These are phyloP conservation scores for Noccaea bulbosa DNA, from an alignment of 345 rosid genomes.

Conservation along the genomic window DNA sequence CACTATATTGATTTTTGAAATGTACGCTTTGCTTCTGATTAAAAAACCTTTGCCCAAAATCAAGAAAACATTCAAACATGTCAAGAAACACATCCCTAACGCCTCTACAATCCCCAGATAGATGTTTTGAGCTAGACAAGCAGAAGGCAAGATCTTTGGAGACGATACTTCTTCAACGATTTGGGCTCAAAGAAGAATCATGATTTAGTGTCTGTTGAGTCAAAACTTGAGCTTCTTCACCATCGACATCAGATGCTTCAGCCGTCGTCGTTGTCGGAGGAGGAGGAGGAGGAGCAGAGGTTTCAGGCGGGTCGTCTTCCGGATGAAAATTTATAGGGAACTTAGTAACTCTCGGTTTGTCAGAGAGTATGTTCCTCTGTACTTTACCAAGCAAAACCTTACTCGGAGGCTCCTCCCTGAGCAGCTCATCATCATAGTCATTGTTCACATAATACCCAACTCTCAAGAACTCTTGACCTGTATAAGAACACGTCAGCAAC, in stretches of 20 bases:
- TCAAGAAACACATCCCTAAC: conserved; percentile 15
- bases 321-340: conserved; percentile 95
- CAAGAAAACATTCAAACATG: neutral
- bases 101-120: conserved; percentile 7
- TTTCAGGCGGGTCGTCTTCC: conserved; percentile 49
- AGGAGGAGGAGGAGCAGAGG: conserved; percentile 61
- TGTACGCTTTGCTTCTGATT: conserved; percentile 9
- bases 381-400: conserved; percentile 76
- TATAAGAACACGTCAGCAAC: conserved; percentile 80
- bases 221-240: conserved; percentile 32
- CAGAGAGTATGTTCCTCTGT: conserved; percentile 81
- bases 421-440: conserved; percentile 85
- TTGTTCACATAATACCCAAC: conserved; percentile 95
- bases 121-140: conserved; percentile 6
- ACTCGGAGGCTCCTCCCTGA: conserved; percentile 87
- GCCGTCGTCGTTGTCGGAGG: too few relatives aligned
- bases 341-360: conserved; percentile 93
- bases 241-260: conserved; percentile 23
- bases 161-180: neutral
- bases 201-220: conserved; percentile 24
- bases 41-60: neutral
- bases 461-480: conserved; percentile 81
- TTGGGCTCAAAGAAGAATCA: conserved; percentile 1
- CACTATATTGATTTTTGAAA: conserved; percentile 2
- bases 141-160: conserved; percentile 3